These are phyloP conservation scores for Pseudogymnoascus sp. DNA, from an alignment of 2,329 filamentous ascomycete species.

Conservation along the genomic window DNA sequence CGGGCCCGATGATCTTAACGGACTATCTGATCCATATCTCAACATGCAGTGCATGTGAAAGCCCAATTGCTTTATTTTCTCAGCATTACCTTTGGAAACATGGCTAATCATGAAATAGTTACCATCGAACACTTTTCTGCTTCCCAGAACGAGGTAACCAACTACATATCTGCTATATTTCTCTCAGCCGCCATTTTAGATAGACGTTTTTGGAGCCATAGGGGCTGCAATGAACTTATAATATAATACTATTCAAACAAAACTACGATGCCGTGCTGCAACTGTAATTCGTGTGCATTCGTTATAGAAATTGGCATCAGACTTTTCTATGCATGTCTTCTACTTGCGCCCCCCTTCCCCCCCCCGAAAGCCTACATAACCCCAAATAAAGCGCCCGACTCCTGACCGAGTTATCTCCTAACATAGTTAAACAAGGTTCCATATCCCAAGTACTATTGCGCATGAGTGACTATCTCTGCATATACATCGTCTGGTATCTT, in stretches of 20 bases:
- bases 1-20: conserved; percentile 69
- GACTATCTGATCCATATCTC: conserved; percentile 62
- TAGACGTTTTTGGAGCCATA: background rate
- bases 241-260: background rate
- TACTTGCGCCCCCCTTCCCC: background rate
- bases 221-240: background rate
- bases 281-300: background rate
- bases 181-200: background rate
- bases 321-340: background rate
- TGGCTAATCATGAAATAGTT: conserved; percentile 7
- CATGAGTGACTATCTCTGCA: conserved; percentile 80
- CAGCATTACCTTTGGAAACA: background rate
- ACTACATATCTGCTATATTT: background rate
- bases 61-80: background rate
- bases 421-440: background rate
- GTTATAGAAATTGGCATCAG: background rate
- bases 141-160: background rate
- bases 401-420: background rate
- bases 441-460: conserved; percentile 44
- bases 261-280: background rate
- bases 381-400: background rate
- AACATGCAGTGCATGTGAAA: conserved; percentile 11
- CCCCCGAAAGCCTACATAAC: background rate
- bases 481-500: conserved; percentile 90
- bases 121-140: background rate